These are phyloP conservation scores for Globisporangium lucens DNA, from an alignment of 352 stramenopile genomes.

Conservation along the genomic window DNA sequence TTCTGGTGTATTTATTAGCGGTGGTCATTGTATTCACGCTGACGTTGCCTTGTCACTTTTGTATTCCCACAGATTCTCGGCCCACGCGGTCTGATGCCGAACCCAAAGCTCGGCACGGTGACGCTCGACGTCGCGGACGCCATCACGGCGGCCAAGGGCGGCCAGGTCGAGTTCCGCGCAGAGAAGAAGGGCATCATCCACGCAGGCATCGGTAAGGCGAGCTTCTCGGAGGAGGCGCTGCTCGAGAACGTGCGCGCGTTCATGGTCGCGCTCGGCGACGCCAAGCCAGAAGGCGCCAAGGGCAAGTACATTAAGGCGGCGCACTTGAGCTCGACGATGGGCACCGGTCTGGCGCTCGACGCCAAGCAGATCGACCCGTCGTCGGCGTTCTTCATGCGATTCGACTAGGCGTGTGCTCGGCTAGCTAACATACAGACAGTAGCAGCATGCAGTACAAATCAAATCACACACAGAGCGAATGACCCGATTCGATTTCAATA, in stretches of 20 bases:
- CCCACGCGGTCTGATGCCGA: slow-evolving; percentile 97
- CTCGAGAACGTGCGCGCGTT: slow-evolving; percentile 91
- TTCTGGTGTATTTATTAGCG: background rate
- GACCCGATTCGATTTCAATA: slow-evolving; percentile 3
- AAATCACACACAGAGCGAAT: slow-evolving; percentile 3
- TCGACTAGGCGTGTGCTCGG: slow-evolving; percentile 43
- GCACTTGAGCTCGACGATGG: slow-evolving; percentile 87
- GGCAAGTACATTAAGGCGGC: slow-evolving; percentile 92
- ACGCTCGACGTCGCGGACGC: slow-evolving; percentile 87
- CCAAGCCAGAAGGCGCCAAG: slow-evolving; percentile 92
- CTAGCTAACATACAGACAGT: background rate
- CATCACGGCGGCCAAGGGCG: slow-evolving; percentile 74
- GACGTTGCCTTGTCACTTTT: background rate
- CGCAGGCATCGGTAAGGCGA: slow-evolving; percentile 86
- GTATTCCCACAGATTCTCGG: slow-evolving; percentile 51
- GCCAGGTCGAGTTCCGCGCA: slow-evolving; percentile 87
- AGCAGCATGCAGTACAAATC: background rate
- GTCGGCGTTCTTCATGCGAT: slow-evolving; percentile 84
- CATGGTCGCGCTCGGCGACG: slow-evolving; percentile 89
- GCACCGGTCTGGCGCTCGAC: slow-evolving; percentile 71
- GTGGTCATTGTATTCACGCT: background rate
- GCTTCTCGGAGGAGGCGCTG: slow-evolving; percentile 87
- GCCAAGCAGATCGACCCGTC: slow-evolving; percentile 82
- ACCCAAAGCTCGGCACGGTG: slow-evolving; percentile 97
- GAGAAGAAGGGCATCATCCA: slow-evolving; percentile 91